A percentile compares a stretch with the other conserved stretches of the same genome.
Conservation (phyloP, 768 basidiomycete species). For the Piloderma croceum region DNA sequence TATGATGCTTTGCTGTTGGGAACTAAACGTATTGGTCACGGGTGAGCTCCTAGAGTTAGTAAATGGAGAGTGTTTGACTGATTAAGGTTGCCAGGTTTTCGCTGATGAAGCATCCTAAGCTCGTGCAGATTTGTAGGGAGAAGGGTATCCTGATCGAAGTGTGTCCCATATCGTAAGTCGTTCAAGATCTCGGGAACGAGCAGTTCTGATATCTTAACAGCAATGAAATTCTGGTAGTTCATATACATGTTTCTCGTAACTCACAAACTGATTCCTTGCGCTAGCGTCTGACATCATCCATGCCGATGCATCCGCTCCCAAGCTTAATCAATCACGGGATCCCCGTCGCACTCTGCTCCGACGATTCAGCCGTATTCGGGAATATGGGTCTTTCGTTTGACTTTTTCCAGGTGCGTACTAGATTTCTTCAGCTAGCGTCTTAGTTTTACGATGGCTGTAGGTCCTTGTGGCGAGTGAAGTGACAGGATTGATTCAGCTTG, state of each 20-base stretch:
- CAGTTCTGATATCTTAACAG: no score
- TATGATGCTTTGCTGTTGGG: conserved; percentile 77
- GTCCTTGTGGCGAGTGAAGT: conserved; percentile 67
- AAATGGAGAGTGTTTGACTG: neutral
- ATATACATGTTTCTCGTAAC: no score
- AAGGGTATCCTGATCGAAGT: conserved; percentile 63
- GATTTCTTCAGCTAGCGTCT: neutral
- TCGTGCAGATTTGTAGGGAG: conserved; percentile 63
- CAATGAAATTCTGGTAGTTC: conserved; percentile 71
- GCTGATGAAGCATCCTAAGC: conserved; percentile 67
- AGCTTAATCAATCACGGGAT: conserved; percentile 68
- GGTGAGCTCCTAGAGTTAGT: conserved; percentile 34
- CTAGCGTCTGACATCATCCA: conserved; percentile 70
- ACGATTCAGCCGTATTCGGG: conserved; percentile 74
- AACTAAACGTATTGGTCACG: conserved; percentile 79
- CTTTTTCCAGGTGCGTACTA: conserved; percentile 59
- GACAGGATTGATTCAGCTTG: conserved; percentile 57
- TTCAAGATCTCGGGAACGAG: no score
- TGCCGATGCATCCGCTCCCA: conserved; percentile 75
- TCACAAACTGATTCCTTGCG: no score
- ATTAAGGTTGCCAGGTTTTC: conserved; percentile 46
- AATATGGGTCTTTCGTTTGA: conserved; percentile 76
- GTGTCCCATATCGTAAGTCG: conserved; percentile 73
- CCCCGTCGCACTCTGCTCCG: conserved; percentile 64
- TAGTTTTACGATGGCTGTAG: no score